Evolutionary conservation across 169 alveolate species (phyloP).

Genomic region (Plasmodium gallinaceum): DNA sequence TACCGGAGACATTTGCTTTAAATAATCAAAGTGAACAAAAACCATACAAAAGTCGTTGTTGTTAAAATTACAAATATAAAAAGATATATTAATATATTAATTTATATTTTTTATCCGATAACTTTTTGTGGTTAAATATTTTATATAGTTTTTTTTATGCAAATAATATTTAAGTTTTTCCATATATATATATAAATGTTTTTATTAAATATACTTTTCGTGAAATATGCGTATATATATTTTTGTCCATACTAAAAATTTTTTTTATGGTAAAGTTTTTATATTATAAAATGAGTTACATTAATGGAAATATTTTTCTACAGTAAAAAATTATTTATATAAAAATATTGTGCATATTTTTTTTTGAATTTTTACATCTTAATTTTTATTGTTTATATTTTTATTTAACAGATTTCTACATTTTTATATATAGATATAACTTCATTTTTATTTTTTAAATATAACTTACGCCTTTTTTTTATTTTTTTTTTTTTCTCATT

Average conservation of each 20-base stretch:
- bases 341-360: no score
- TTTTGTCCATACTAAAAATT: not conserved
- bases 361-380: no score
- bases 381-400: no score
- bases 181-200: not conserved
- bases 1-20: constrained; percentile 72
- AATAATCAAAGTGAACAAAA: constrained; percentile 60
- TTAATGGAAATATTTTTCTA: no score
- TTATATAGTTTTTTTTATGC: not conserved
- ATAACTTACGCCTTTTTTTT: no score
- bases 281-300: no score
- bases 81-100: constrained; percentile 18
- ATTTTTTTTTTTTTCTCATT: no score
- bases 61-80: constrained; percentile 20
- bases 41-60: constrained; percentile 61
- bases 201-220: not conserved
- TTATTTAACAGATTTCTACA: no score
- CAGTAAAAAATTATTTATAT: no score
- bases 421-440: no score
- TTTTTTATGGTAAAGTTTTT: no score
- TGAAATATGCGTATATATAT: constrained; percentile 20
- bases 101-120: constrained; percentile 23
- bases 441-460: no score
- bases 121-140: constrained; percentile 30
- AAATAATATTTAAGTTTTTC: not conserved